Evolutionary conservation across 2,329 filamentous ascomycete genomes (phyloP).

Genomic region (Scedosporium dehoogii): DNA sequence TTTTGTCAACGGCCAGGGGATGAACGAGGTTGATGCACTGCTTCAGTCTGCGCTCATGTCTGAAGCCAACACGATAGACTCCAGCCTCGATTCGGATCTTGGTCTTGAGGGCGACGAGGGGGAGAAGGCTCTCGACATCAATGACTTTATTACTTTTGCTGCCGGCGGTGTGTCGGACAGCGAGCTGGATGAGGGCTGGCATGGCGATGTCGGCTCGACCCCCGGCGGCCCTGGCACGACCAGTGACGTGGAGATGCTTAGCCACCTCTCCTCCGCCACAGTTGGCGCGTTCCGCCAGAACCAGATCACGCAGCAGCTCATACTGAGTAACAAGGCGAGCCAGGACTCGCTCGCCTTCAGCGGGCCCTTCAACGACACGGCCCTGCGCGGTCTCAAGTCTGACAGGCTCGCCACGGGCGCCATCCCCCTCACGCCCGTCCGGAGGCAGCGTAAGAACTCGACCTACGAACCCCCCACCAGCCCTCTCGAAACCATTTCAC

Average conservation of each 20-base stretch:
- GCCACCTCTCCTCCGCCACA: slow-evolving; percentile 55
- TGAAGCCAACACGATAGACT: slow-evolving; percentile 51
- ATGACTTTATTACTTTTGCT: slow-evolving; percentile 64
- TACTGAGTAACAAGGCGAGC: slow-evolving; percentile 50
- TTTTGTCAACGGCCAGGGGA: slow-evolving; percentile 52
- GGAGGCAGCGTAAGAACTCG: slow-evolving; percentile 41
- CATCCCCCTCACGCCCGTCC: slow-evolving; percentile 57
- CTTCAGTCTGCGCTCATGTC: not conserved
- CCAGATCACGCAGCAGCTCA: slow-evolving; percentile 52
- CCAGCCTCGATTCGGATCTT: slow-evolving; percentile 35
- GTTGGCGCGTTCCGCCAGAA: slow-evolving; percentile 71
- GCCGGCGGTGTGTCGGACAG: slow-evolving; percentile 41
- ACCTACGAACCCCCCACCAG: slow-evolving; percentile 30
- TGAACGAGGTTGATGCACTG: slow-evolving; percentile 16
- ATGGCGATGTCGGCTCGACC: slow-evolving; percentile 41
- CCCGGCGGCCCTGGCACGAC: slow-evolving; percentile 38
- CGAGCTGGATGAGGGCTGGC: slow-evolving; percentile 37
- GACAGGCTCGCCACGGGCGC: slow-evolving; percentile 55
- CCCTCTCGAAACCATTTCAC: slow-evolving; percentile 35
- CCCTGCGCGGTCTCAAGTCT: slow-evolving; percentile 52
- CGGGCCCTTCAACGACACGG: slow-evolving; percentile 48
- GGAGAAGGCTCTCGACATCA: slow-evolving; percentile 53
- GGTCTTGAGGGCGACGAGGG: slow-evolving; percentile 52
- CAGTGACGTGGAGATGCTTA: slow-evolving; percentile 36
- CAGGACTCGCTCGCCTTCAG: slow-evolving; percentile 54